Evolutionary conservation across 192 early-diverging fungal species (phyloP), one percentile per base, ranked within the genome.

Genomic region (Thamnidium elegans): DNA sequence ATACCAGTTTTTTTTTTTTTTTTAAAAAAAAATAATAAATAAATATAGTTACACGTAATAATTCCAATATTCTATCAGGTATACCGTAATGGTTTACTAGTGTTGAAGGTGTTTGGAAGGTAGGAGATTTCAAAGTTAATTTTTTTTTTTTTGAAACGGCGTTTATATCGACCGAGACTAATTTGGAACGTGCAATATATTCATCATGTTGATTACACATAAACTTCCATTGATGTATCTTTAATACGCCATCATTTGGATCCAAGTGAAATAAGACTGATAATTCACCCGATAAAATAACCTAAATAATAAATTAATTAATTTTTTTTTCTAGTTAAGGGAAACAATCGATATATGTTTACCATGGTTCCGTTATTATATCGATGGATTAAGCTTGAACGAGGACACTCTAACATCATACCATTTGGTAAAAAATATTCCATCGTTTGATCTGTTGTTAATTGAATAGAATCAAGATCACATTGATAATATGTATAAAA

Each of bases 401-500:
- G 54, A 52, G 68, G 46, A 51, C 61, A 58, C 7, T 69, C 68
- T 5, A 69, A 34, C 53, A 23, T 58, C 43, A 63, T 50, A 9
- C 68, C 68, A 7, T 39, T 32, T 39, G 61, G 23, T 30, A 63
- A 47, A 23, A 63, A 56, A 23, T 55, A 63, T 30, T 69, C 68
- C 50, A 53, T 69, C 0, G 68, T 63, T 23, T 55, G 62, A 19
- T 63, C 68, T 43, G 62, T 39, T 51, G 62, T 63, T 51, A 62
- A 62, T 30, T 63, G 52, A 55, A 69, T 69, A 13, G 51, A 55
- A 17, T 56, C 62, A 3, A 58, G 39, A 45, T 55, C 62, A 19
- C 61, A 63, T 11, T 69, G 60, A 54, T 63, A 69, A 31, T 69
- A 46, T n/a, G 68, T 69, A 61, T 61, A 43, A 61, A 47, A 47